Evolutionary conservation across 305 asterid genomes (phyloP), one percentile per base, ranked within the genome.

Genomic region (Coffea humblotiana): DNA sequence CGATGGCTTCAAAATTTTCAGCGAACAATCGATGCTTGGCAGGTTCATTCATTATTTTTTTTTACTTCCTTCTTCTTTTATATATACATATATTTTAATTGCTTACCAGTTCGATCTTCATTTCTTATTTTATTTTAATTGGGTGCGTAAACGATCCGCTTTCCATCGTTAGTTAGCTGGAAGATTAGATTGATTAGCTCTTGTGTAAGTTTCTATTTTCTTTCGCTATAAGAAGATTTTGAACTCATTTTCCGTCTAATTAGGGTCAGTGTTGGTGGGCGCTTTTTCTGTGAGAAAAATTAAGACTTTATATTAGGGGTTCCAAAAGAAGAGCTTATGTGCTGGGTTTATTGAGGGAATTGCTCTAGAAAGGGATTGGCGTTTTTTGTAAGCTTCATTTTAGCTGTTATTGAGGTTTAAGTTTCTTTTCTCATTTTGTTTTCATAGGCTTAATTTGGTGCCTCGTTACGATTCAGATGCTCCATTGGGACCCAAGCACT

Each of bases 11-110:
- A 96, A 83, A 91, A 92, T 51, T 96, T 96, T 80, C 98, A 93
- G 89, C 97, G 98, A 12, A 96, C 98, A 45, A 85, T 96, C 80
- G 99, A 96, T 82, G 99, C 99, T 85, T 96, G 99, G 99, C 99
- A 96, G 98, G 99, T 94, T 85, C 73, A 61, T 43, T n/a, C 35
- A 68, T 54, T 14, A 47, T 37, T 23, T 78, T 37, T 32, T 65
- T 68, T 0, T 49, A 27, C 58, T 48, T 73, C 5, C 10, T 8
- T 3, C 23, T 1, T n/a, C 27, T 56, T 0, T 49, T 49, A 4
- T 56, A 52, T 58, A 14, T 52, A 13, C 6, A 13, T 4, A 3
- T 5, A 8, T 61, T 23, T 23, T 10, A 6, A 61, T 61, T 23
- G 5, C 16, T 61, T 1, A 5, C 32, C 29, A 61, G 2, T n/a